Conservation (phyloP, 768 basidiomycete species). For the Auricularia sp. region DNA sequence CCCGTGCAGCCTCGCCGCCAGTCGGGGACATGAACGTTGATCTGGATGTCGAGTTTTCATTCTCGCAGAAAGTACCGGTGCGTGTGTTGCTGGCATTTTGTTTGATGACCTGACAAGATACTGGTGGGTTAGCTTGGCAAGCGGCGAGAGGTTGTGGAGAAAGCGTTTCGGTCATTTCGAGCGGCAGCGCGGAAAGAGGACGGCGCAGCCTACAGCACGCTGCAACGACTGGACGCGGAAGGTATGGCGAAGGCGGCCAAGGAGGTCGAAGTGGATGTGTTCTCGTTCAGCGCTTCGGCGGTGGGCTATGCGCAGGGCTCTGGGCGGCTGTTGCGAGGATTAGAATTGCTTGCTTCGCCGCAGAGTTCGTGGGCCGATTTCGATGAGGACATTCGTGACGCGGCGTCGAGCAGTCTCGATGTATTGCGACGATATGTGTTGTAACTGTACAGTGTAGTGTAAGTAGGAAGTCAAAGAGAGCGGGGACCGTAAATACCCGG, state of each 20-base stretch:
- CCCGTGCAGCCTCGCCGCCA: background rate
- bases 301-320: background rate
- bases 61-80: slow-evolving; percentile 22
- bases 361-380: background rate
- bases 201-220: background rate
- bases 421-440: background rate
- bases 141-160: background rate
- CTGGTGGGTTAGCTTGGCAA: background rate
- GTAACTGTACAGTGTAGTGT: no score
- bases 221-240: background rate
- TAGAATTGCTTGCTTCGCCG: background rate
- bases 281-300: background rate
- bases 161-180: background rate
- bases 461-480: no score
- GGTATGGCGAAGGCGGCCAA: background rate
- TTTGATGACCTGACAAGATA: background rate
- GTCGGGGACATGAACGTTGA: slow-evolving; percentile 7
- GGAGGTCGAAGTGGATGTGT: background rate
- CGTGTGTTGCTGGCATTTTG: background rate
- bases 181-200: background rate
- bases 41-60: slow-evolving; percentile 18
- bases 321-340: background rate
- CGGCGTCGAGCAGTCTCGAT: background rate
- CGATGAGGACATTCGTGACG: background rate
- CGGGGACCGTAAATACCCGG: no score